phyloP scores from a whole-genome alignment of 345 rosid species.

The Boechera retrofracta region DNA sequence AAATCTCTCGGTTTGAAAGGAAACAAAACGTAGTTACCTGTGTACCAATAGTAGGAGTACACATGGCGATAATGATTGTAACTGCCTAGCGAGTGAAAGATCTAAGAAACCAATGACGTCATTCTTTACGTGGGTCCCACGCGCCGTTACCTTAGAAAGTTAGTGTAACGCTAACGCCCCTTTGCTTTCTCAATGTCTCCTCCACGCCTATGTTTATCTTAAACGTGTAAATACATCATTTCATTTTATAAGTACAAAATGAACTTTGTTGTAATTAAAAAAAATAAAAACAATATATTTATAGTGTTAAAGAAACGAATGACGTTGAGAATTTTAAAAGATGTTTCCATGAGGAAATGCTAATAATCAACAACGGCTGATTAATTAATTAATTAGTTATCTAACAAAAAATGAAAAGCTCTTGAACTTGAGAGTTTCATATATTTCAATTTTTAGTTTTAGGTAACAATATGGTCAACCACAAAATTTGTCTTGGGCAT shows the following conservation, averaged over 20 bases:
- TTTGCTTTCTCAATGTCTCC: constrained; percentile 14
- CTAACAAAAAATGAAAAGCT: background rate
- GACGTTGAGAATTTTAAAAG: background rate
- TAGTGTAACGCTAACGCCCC: constrained; percentile 52
- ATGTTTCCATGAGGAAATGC: background rate
- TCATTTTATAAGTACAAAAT: background rate
- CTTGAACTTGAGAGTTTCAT: background rate
- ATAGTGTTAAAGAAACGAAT: background rate
- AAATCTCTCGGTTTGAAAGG: background rate
- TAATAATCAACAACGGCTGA: background rate
- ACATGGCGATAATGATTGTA: constrained; percentile 52
- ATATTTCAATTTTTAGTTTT: too few relatives aligned
- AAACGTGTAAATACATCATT: background rate
- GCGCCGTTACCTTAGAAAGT: constrained; percentile 57
- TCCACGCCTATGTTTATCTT: background rate
- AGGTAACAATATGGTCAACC: background rate
- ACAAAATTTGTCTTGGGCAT: constrained; percentile 4
- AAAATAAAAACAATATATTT: background rate
- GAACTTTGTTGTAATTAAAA: background rate
- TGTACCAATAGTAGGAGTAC: constrained; percentile 29
- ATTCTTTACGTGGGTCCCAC: constrained; percentile 49
- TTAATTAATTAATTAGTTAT: too few relatives aligned
- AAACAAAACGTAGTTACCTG: background rate
- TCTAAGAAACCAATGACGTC: constrained; percentile 48
- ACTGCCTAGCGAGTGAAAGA: constrained; percentile 45